Conservation (phyloP, 352 stramenopile genomes). For the Pythium plurisporium region DNA sequence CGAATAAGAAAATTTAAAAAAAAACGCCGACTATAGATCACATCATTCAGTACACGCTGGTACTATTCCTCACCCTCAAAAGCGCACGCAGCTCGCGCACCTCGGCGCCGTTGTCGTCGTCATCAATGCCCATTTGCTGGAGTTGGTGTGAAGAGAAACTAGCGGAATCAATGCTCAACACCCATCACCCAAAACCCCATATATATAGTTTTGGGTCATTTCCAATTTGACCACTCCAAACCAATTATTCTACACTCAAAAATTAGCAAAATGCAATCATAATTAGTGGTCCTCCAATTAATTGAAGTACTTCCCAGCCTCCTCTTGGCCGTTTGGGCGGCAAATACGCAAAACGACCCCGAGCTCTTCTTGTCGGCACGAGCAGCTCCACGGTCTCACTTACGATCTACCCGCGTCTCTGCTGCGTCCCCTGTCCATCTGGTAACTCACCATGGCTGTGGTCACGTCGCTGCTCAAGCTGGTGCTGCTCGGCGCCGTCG, state of each 20-base stretch:
- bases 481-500: constrained; percentile 31
- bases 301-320: not conserved
- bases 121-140: not conserved
- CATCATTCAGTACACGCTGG: not conserved
- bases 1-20: not conserved
- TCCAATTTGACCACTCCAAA: too few species aligned
- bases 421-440: not conserved
- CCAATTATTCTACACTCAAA: too few species aligned
- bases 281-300: not conserved
- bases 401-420: not conserved
- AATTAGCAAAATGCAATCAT: too few species aligned
- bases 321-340: constrained; percentile 4
- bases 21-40: not conserved
- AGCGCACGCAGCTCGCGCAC: constrained; percentile 16
- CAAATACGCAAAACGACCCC: constrained; percentile 2
- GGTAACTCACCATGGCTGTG: not conserved
- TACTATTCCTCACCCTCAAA: not conserved
- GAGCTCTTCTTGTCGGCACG: not conserved
- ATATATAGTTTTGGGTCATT: not conserved
- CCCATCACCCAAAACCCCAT: not conserved
- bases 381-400: not conserved
- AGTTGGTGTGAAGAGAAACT: not conserved
- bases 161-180: not conserved
- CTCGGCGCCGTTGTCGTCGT: constrained; percentile 2
- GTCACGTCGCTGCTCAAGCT: constrained; percentile 29